Percentiles rank a stretch among this genome's conserved stretches.
Evolutionary conservation across 805 yeast species (phyloP).

Genomic region (Candida ficus): DNA sequence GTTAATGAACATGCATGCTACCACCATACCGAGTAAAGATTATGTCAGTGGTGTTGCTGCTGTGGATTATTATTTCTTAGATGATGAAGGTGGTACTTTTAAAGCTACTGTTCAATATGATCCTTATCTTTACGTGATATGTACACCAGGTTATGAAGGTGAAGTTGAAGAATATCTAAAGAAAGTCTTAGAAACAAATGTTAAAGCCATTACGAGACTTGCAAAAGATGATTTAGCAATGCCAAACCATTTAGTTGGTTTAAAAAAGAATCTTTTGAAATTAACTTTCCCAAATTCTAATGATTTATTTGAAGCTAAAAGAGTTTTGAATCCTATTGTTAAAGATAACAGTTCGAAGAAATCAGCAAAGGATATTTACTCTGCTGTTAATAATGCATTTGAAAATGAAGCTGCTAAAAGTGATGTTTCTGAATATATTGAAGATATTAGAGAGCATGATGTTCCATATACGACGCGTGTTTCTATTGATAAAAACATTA

Average conservation of each 20-base stretch:
- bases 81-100: constrained; percentile 95
- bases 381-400: constrained; percentile 39
- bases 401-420: constrained; percentile 17
- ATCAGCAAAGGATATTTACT: constrained; percentile 64
- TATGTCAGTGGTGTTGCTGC: constrained; percentile 71
- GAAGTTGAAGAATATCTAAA: constrained; percentile 85
- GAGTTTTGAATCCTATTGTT: constrained; percentile 63
- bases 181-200: constrained; percentile 55
- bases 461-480: constrained; percentile 97
- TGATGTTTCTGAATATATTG: constrained; percentile 62
- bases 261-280: constrained; percentile 57
- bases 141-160: constrained; percentile 45
- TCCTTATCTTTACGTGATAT: constrained; percentile 78
- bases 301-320: constrained; percentile 72
- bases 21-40: constrained; percentile 58
- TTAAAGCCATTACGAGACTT: constrained; percentile 53
- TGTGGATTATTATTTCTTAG: constrained; percentile 90
- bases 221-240: constrained; percentile 74
- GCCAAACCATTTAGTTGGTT: constrained; percentile 84
- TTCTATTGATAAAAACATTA: constrained; percentile 78
- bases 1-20: constrained; percentile 92
- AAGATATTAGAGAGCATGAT: constrained; percentile 88
- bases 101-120: constrained; percentile 78
- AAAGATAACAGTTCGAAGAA: constrained; percentile 57
- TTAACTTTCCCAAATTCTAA: constrained; percentile 68